Conservation (phyloP, 208 protist species). For the Angomonas ambiguus region DNA sequence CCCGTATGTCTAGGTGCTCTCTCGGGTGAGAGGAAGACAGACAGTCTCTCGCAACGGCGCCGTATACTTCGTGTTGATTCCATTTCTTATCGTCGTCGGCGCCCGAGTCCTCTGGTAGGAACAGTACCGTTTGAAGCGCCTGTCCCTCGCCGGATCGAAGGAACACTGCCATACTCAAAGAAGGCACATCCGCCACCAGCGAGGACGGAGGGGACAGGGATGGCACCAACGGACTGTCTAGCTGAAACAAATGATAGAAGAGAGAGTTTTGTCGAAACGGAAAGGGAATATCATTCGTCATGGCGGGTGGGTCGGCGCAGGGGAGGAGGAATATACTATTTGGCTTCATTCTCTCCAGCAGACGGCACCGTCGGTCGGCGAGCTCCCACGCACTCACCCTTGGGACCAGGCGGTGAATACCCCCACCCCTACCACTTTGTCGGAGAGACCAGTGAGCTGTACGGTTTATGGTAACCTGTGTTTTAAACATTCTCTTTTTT, state of each 20-base stretch:
- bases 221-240: constrained; percentile 4
- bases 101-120: not conserved
- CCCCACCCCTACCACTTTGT: too few species aligned
- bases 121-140: not conserved
- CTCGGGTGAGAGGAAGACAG: not conserved
- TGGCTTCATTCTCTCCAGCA: constrained; percentile 25
- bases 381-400: constrained; percentile 21
- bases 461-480: too few species aligned
- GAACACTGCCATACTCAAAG: constrained; percentile 31
- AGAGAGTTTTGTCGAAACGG: constrained; percentile 37
- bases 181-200: constrained; percentile 14
- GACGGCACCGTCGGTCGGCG: constrained; percentile 24
- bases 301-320: constrained; percentile 23
- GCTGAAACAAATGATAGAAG: constrained; percentile 48
- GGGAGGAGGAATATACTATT: constrained; percentile 40
- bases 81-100: not conserved
- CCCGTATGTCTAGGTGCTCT: not conserved
- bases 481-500: too few species aligned
- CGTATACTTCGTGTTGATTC: not conserved
- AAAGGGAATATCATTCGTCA: constrained; percentile 33
- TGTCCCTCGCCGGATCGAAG: constrained; percentile 9
- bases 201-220: constrained; percentile 10
- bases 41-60: not conserved
- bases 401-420: too few species aligned
- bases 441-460: too few species aligned